phyloP scores from a whole-genome alignment of 1,284 basidiomycete genomes.

The Kalmanozyma brasiliensis region DNA sequence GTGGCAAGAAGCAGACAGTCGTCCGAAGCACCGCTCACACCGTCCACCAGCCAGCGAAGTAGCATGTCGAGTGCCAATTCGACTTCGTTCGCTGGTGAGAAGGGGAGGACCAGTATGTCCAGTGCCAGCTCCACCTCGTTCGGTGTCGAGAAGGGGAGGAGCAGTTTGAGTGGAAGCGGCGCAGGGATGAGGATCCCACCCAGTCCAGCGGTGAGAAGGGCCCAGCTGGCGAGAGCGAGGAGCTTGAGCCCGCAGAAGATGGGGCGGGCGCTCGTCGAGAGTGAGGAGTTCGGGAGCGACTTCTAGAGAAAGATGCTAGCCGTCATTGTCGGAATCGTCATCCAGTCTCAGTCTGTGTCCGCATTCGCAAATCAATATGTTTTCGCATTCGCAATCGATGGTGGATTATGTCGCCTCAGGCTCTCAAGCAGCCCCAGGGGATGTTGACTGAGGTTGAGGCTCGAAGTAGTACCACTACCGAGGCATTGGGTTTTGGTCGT shows the following conservation, averaged over 20 bases:
- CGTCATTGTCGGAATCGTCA: too few species aligned
- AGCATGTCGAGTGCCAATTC: constrained; percentile 7
- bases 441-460: too few species aligned
- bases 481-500: too few species aligned
- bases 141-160: neutral
- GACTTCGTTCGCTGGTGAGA: neutral
- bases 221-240: constrained; percentile 38
- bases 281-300: neutral
- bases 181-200: constrained; percentile 28
- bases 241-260: constrained; percentile 23
- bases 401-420: too few species aligned
- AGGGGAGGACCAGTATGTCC: neutral
- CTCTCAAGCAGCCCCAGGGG: too few species aligned
- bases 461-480: too few species aligned
- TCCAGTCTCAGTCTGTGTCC: too few species aligned
- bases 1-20: neutral
- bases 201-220: constrained; percentile 40
- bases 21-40: neutral
- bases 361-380: too few species aligned
- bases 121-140: constrained; percentile 7
- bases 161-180: neutral
- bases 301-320: neutral
- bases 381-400: too few species aligned
- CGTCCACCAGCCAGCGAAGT: constrained; percentile 1
- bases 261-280: neutral